Base-by-base conservation (phyloP, 108 stramenopile species). In the Skeletonema costatum region DNA sequence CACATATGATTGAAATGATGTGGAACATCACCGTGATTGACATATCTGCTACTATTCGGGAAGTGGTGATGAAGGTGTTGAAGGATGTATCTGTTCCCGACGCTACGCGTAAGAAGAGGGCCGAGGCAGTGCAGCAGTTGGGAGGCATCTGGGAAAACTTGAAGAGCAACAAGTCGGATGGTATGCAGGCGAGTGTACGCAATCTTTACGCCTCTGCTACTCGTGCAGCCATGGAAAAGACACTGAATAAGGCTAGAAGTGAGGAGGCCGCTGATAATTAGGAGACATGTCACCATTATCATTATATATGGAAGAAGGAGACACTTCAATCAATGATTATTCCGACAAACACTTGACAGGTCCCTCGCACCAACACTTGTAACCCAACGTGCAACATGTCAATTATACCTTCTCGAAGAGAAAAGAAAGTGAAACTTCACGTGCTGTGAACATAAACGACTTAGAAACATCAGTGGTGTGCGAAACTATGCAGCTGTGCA, bases 1-100 rank as follows among this genome's bases (percentile, higher is more conserved):
- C 78, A n/a, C 39, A 74, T 7, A 66, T 73, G 64, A 29, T 84
- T 9, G 74, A 80, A 46, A 61, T 76, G 12, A 80, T 84, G 79
- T 78, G 83, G 77, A 78, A 74, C 12, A 63, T 76, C 10, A 80
- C 79, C 3, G 78, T 75, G 16, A 69, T 84, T 16, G 83, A 84
- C 35, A 69, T 84, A 31, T 68, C 78, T 8, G 25, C 74, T 7
- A 84, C 83, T 30, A 35, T 84, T 33, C 78, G 74, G 2, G 74
- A 70, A 51, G 75, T 75, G 13, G 68, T 75, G 19, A 64, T 71
- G 69, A 84, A 80, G 64, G 83, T 84, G 21, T 58, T 73, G 66
- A 53, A 70, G 63, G 83, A 84, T 68, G 16, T 10, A 21, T 62
- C 68, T 61, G 83, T 71, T 36, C 6, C 51, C 2, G 17, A 32